Percentiles rank a stretch among this genome's conserved stretches.
Conservation (phyloP, 768 basidiomycete genomes). For the Psilocybe subaeruginosa region DNA sequence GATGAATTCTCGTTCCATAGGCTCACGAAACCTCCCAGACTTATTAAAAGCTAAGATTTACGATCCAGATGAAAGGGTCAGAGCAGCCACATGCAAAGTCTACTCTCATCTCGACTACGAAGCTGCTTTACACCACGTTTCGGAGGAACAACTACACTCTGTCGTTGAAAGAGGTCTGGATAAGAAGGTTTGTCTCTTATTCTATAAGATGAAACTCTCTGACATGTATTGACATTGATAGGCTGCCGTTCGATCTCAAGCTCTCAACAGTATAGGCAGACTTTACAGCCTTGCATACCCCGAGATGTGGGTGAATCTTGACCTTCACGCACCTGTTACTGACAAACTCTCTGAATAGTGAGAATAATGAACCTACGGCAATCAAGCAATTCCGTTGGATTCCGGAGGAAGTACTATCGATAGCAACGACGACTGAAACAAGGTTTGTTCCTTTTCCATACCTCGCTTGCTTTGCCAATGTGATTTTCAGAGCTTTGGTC, state of each 20-base stretch:
- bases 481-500: conserved; percentile 50
- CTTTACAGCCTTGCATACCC: conserved; percentile 83
- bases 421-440: conserved; percentile 56
- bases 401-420: conserved; percentile 70
- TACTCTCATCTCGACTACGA: conserved; percentile 91
- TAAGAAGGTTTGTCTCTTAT: conserved; percentile 66
- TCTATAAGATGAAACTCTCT: neutral
- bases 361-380: conserved; percentile 75
- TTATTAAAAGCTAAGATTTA: conserved; percentile 64
- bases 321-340: conserved; percentile 1
- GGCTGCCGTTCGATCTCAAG: conserved; percentile 71
- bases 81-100: conserved; percentile 80
- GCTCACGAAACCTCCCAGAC: conserved; percentile 36
- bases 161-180: conserved; percentile 79
- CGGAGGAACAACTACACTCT: conserved; percentile 57
- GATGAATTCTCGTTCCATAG: neutral
- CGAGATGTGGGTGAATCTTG: conserved; percentile 76
- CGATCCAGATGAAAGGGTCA: conserved; percentile 92
- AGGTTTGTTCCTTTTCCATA: conserved; percentile 42
- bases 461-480: neutral
- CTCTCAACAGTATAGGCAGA: conserved; percentile 74
- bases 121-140: conserved; percentile 81
- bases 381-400: conserved; percentile 92
- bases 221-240: conserved; percentile 26
- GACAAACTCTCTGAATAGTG: conserved; percentile 48